phyloP scores from a whole-genome alignment of 2,329 filamentous ascomycete genomes.

The Fusarium nurragi region DNA sequence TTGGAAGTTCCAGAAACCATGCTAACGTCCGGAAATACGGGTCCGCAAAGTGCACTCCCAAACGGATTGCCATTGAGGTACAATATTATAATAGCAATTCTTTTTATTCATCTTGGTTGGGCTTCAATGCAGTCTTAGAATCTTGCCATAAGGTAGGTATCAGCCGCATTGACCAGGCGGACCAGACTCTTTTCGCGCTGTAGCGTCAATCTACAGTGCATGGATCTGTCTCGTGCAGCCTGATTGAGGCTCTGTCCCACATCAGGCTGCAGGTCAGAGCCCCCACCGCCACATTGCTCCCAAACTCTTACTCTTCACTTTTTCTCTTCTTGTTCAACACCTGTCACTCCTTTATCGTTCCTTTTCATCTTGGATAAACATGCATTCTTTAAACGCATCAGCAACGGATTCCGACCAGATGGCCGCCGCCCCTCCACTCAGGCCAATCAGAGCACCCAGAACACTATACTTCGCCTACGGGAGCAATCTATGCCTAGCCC shows the following conservation, averaged over 20 bases:
- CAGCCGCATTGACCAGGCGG: not conserved
- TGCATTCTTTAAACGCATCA: not conserved
- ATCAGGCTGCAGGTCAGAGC: not conserved
- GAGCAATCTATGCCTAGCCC: conserved; percentile 6
- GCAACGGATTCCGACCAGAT: not conserved
- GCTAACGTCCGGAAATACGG: no score
- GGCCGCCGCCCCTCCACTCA: not conserved
- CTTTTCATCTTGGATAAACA: not conserved
- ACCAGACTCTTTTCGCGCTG: not conserved
- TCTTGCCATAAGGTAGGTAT: not conserved
- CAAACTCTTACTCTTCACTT: not conserved
- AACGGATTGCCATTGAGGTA: no score
- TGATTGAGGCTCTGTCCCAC: not conserved
- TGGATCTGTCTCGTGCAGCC: not conserved
- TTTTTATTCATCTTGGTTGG: not conserved
- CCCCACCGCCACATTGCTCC: not conserved
- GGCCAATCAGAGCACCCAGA: not conserved
- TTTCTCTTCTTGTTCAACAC: no score
- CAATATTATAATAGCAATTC: no score
- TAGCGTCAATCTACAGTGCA: not conserved
- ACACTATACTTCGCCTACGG: conserved; percentile 10
- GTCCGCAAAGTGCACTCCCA: no score
- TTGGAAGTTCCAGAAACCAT: no score
- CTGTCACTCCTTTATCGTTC: no score
- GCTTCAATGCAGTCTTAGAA: not conserved